Evolutionary conservation across 495 filamentous ascomycete genomes (phyloP).

Genomic region (Parathielavia appendiculata): DNA sequence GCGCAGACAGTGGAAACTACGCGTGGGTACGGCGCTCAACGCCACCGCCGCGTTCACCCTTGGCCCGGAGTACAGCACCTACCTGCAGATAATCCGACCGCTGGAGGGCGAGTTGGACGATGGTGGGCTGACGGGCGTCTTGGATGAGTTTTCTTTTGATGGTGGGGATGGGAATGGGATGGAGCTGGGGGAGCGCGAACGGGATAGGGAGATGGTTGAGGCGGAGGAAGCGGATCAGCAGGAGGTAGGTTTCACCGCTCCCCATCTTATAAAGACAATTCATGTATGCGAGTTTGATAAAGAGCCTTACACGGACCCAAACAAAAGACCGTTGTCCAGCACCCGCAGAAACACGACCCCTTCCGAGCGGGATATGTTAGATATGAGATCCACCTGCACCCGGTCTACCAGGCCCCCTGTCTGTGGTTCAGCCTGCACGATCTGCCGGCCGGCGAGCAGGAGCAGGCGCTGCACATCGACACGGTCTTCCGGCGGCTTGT

Average conservation of each 20-base stretch:
- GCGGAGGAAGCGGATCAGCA: slow-evolving; percentile 42
- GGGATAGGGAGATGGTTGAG: slow-evolving; percentile 34
- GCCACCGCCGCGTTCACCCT: slow-evolving; percentile 20
- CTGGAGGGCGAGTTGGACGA: slow-evolving; percentile 40
- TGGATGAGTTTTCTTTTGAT: slow-evolving; percentile 37
- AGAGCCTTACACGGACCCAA: background rate
- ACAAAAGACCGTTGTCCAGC: slow-evolving; percentile 5
- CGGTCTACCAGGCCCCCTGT: slow-evolving; percentile 52
- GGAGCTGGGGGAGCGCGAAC: slow-evolving; percentile 41
- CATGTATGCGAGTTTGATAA: background rate
- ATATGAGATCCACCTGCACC: slow-evolving; percentile 57
- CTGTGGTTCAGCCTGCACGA: slow-evolving; percentile 54
- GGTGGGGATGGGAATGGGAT: slow-evolving; percentile 25
- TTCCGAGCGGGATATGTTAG: slow-evolving; percentile 40
- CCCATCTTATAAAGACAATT: background rate
- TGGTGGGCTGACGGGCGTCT: slow-evolving; percentile 36
- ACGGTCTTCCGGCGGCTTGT: slow-evolving; percentile 65
- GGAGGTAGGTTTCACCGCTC: slow-evolving; percentile 28
- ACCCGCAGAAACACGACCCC: background rate
- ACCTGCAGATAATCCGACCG: slow-evolving; percentile 45
- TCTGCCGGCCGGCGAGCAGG: slow-evolving; percentile 39
- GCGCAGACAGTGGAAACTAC: slow-evolving; percentile 39
- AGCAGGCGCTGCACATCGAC: slow-evolving; percentile 50
- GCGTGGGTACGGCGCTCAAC: slow-evolving; percentile 35
- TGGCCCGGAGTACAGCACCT: slow-evolving; percentile 37